Base-by-base conservation (phyloP, 2,329 filamentous ascomycete species). In the Anisogramma anomala region DNA sequence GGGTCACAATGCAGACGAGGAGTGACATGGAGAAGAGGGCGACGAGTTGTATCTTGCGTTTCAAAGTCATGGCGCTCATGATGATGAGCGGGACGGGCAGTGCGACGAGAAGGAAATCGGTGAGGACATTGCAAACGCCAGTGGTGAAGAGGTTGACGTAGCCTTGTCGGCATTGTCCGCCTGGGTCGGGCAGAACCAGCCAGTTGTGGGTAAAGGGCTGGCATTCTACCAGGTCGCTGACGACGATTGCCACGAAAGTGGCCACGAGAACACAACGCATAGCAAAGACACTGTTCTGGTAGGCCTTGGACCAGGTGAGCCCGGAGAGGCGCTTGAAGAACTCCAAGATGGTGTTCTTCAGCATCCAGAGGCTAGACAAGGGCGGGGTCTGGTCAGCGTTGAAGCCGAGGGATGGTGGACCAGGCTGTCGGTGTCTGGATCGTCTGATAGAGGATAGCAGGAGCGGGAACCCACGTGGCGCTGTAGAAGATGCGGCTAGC, bases 1-100 rank as follows among this genome's bases (percentile, higher is more conserved):
- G 69, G 1, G 87, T 94, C 44, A 89, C 80, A 34, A 64, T 80
- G 35, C 94, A 82, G 6, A 94, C 77, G 42, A 81, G 70, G 34
- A 91, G 58, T n/a, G 85, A 93, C 39, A 94, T 68, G 3, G 82
- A 85, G 64, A 96, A 96, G 11, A 96, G 71, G 2, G 82, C 57
- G 6, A 82, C 74, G 10, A 96, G 77, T 46, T 84, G 83, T 9
- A 87, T 49, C 61, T 94, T 95, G 49, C 84, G 79, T 58, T 80
- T 84, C 15, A 80, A 52, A 0, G 71, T 68, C 77, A 95, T 89
- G 10, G 77, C 71, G 34, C 85, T 91, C 38, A 73, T 71, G 25
- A 94, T 59, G 45, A 96, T 87, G 52, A 96, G 84, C 0, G 88
- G 84, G 19, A 95, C 82, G 0, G 91, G 91, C 50, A 94, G 94